Conservation (phyloP, 352 stramenopile genomes). For the Pythium chondricola region DNA sequence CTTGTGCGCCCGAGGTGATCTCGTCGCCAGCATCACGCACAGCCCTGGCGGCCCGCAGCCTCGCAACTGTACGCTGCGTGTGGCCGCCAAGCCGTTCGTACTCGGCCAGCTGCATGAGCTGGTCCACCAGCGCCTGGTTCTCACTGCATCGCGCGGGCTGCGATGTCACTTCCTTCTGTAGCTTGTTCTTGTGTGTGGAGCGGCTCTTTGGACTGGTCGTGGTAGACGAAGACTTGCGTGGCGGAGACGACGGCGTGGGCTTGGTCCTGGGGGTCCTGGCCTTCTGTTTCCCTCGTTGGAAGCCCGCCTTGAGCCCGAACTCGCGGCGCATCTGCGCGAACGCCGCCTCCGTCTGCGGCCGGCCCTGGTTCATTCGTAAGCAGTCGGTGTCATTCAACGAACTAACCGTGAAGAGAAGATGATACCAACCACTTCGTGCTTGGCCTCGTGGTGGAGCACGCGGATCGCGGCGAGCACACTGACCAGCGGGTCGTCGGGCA, state of each 20-base stretch:
- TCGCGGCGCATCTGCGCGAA: conserved; percentile 31
- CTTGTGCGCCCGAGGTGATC: conserved; percentile 56
- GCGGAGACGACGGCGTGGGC: not conserved
- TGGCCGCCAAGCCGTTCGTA: conserved; percentile 42
- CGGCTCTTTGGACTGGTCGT: too few relatives aligned
- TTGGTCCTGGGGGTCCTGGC: conserved; percentile 12
- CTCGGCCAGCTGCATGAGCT: conserved; percentile 48
- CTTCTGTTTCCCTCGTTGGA: not conserved
- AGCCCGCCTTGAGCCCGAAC: conserved; percentile 20
- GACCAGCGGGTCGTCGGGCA: conserved; percentile 47
- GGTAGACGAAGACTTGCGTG: not conserved
- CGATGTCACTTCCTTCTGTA: conserved; percentile 27
- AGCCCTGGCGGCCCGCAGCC: conserved; percentile 53
- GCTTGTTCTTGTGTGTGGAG: conserved; percentile 6
- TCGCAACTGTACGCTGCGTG: conserved; percentile 45
- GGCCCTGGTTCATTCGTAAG: conserved; percentile 13
- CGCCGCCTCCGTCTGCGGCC: conserved; percentile 34
- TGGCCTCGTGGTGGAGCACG: conserved; percentile 27
- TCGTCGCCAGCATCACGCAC: conserved; percentile 32
- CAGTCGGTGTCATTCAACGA: too few relatives aligned
- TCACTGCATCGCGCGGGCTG: conserved; percentile 25
- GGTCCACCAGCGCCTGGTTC: conserved; percentile 60
- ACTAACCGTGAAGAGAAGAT: not conserved
- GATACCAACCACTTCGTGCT: conserved; percentile 30
- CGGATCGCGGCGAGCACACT: conserved; percentile 31